A percentile compares a stretch with the other conserved stretches of the same genome.
phyloP scores from a whole-genome alignment of 2,329 filamentous ascomycete species.

The Aspergillus novofumigatus region DNA sequence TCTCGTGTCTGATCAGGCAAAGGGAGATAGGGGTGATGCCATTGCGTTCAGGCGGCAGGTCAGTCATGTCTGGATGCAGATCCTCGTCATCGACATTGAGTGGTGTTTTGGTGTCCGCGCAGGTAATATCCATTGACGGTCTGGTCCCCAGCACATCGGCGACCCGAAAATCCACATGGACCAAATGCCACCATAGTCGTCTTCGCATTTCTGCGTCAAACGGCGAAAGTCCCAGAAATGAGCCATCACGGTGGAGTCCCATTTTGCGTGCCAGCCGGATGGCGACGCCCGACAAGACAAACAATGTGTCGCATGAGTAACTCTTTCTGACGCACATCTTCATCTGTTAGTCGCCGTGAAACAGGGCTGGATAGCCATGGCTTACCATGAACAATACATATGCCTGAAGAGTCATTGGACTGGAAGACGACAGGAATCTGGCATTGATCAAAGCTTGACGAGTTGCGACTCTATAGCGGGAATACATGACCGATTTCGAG shows the following conservation, averaged over 20 bases:
- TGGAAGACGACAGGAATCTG: conserved; percentile 34
- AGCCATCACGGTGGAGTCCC: conserved; percentile 61
- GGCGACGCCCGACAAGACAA: conserved; percentile 49
- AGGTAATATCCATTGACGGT: conserved; percentile 21
- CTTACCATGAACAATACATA: conserved; percentile 51
- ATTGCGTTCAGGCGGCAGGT: conserved; percentile 20
- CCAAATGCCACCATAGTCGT: conserved; percentile 66
- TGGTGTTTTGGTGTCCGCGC: conserved; percentile 13
- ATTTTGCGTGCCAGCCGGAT: conserved; percentile 57
- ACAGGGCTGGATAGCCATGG: not conserved
- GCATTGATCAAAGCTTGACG: conserved; percentile 43
- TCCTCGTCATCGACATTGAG: conserved; percentile 19
- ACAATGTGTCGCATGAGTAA: conserved; percentile 47
- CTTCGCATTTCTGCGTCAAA: conserved; percentile 64
- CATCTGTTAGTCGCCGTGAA: conserved; percentile 1
- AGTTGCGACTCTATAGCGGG: conserved; percentile 38
- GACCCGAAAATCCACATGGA: conserved; percentile 63
- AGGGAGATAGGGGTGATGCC: conserved; percentile 41
- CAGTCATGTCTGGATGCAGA: conserved; percentile 32
- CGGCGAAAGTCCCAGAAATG: conserved; percentile 42
- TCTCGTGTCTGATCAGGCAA: conserved; percentile 25
- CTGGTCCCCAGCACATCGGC: conserved; percentile 58
- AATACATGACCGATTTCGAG: conserved; percentile 24
- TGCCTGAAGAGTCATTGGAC: conserved; percentile 44
- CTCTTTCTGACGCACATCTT: not conserved